A percentile compares a stretch with the other conserved stretches of the same genome.
These are phyloP conservation scores for Aquanectria penicillioides DNA, from an alignment of 2,329 filamentous ascomycete genomes.

Conservation along the genomic window DNA sequence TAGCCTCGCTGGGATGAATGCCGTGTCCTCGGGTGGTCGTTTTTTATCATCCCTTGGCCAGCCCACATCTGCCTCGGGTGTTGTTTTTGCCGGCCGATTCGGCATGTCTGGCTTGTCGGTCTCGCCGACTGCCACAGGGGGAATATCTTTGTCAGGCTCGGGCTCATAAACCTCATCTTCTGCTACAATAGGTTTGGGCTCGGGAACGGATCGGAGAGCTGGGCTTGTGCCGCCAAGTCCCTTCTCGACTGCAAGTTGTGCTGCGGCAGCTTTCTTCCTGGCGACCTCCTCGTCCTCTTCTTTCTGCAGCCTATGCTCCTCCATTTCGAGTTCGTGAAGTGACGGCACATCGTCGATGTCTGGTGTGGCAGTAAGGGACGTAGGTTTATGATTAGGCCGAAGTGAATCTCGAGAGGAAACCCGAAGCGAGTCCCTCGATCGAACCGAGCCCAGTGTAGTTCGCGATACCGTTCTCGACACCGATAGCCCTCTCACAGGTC, in stretches of 20 bases:
- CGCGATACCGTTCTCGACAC: slow-evolving; percentile 65
- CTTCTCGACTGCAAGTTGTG: slow-evolving; percentile 59
- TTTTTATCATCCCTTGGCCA: slow-evolving; percentile 12
- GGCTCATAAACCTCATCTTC: slow-evolving; percentile 46
- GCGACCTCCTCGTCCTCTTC: slow-evolving; percentile 65
- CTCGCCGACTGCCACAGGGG: slow-evolving; percentile 25
- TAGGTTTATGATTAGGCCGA: slow-evolving; percentile 36
- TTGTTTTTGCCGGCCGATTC: slow-evolving; percentile 15
- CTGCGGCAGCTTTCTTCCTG: slow-evolving; percentile 62
- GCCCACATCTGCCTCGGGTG: slow-evolving; percentile 39
- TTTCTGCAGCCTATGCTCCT: slow-evolving; percentile 61
- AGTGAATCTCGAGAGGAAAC: slow-evolving; percentile 46
- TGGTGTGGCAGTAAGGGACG: slow-evolving; percentile 47
- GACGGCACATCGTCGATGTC: slow-evolving; percentile 55
- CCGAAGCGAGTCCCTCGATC: slow-evolving; percentile 44
- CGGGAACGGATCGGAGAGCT: slow-evolving; percentile 15
- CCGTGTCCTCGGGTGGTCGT: slow-evolving; percentile 26
- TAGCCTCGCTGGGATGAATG: slow-evolving; percentile 68
- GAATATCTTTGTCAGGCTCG: slow-evolving; percentile 19
- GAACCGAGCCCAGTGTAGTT: slow-evolving; percentile 62
- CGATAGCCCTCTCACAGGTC: slow-evolving; percentile 49
- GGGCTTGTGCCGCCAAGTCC: slow-evolving; percentile 51
- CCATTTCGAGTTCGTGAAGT: slow-evolving; percentile 61
- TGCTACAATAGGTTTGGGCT: slow-evolving; percentile 42
- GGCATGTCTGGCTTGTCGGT: slow-evolving; percentile 4